These are phyloP conservation scores for Theobroma cacao DNA, from an alignment of 345 rosid genomes.

Conservation along the genomic window DNA sequence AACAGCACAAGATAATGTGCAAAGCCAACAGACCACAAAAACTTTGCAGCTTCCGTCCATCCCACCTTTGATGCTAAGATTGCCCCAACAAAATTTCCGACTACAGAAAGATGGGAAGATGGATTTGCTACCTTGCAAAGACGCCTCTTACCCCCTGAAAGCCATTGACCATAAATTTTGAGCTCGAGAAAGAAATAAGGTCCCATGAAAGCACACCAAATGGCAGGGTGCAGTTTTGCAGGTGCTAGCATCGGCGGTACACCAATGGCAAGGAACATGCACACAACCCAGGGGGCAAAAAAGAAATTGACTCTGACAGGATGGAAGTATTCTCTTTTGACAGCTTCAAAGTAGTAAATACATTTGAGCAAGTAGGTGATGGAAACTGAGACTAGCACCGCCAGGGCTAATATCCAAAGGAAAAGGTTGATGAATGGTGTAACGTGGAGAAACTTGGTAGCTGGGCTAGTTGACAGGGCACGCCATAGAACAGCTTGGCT, in stretches of 20 bases:
- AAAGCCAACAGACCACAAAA: constrained; percentile 90
- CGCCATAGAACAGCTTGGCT: constrained; percentile 92
- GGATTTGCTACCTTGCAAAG: constrained; percentile 98
- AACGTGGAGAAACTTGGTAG: constrained; percentile 65
- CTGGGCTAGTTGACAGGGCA: constrained; percentile 68
- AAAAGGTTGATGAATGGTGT: constrained; percentile 61
- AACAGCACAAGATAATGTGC: constrained; percentile 91
- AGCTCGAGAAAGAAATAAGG: constrained; percentile 87
- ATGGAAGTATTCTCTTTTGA: constrained; percentile 84
- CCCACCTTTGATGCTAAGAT: constrained; percentile 85
- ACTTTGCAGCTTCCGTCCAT: constrained; percentile 83
- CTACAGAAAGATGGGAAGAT: constrained; percentile 88
- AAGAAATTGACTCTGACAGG: constrained; percentile 89
- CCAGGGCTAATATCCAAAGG: constrained; percentile 66
- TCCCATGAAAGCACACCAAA: constrained; percentile 79
- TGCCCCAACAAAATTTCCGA: constrained; percentile 93
- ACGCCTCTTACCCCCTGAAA: constrained; percentile 84
- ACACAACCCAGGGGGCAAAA: constrained; percentile 97
- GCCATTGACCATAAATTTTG: constrained; percentile 95
- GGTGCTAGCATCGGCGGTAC: constrained; percentile 52
- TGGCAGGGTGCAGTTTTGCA: constrained; percentile 53
- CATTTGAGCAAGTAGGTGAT: constrained; percentile 78
- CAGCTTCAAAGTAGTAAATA: constrained; percentile 91
- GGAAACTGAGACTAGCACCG: constrained; percentile 54
- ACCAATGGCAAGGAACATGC: constrained; percentile 85